Evolutionary conservation across 495 filamentous ascomycete genomes (phyloP).

Genomic region (Eremomyces bilateralis): DNA sequence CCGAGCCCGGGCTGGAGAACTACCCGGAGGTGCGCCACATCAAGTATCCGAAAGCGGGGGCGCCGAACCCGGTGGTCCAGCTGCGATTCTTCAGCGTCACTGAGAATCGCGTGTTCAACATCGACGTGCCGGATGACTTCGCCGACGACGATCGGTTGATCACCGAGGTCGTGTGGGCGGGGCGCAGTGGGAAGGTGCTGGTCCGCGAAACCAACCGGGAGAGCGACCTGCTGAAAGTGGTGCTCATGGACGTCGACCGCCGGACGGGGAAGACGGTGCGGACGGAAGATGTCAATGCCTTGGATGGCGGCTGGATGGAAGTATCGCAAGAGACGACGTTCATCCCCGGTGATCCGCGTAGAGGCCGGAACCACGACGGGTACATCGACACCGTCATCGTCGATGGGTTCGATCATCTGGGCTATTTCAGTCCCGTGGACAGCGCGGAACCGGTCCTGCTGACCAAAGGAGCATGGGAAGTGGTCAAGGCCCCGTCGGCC

Average conservation of each 20-base stretch:
- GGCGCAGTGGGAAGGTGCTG: conserved; percentile 44
- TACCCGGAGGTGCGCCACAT: conserved; percentile 83
- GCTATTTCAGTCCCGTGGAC: conserved; percentile 83
- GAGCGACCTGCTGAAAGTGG: conserved; percentile 69
- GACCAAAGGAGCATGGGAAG: conserved; percentile 82
- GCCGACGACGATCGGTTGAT: conserved; percentile 66
- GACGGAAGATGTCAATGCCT: conserved; percentile 47
- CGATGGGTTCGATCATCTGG: conserved; percentile 75
- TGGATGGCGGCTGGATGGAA: conserved; percentile 96
- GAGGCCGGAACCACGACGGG: conserved; percentile 59
- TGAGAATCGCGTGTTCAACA: conserved; percentile 56
- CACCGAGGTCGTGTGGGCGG: conserved; percentile 84
- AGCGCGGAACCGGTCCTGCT: conserved; percentile 60
- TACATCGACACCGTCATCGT: conserved; percentile 86
- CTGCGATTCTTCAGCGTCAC: conserved; percentile 74
- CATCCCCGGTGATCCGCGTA: conserved; percentile 62
- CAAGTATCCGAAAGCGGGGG: conserved; percentile 94
- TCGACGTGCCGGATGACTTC: conserved; percentile 60
- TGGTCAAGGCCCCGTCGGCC: conserved; percentile 68
- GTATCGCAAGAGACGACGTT: conserved; percentile 70
- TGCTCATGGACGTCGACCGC: conserved; percentile 57
- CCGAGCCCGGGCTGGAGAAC: conserved; percentile 51
- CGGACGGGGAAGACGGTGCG: conserved; percentile 64
- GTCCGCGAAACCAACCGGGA: conserved; percentile 86
- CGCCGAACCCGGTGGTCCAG: conserved; percentile 75